Percentiles rank a stretch among this genome's conserved stretches.
Conservation (phyloP, 176 grass and related monocot genomes). For the Avena sativa region DNA sequence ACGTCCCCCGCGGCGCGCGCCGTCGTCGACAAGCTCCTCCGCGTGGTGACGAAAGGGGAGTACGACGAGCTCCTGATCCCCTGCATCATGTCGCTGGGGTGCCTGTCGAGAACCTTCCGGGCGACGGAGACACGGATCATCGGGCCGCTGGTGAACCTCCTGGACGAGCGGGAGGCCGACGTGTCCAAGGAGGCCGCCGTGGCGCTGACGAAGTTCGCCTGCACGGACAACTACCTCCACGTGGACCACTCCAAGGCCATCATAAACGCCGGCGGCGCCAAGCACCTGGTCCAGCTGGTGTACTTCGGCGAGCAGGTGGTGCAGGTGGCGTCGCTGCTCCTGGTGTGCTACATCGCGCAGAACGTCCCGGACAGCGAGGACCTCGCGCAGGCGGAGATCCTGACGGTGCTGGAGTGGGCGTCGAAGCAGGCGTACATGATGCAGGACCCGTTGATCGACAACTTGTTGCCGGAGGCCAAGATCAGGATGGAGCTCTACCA, state of each 20-base stretch:
- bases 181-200: conserved; percentile 58
- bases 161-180: conserved; percentile 72
- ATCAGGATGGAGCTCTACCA: conserved; percentile 92
- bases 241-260: conserved; percentile 86
- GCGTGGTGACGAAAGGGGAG: conserved; percentile 75
- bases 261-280: conserved; percentile 70
- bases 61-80: conserved; percentile 82
- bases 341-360: conserved; percentile 77
- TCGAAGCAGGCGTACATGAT: conserved; percentile 69
- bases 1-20: conserved; percentile 73
- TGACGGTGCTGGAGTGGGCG: conserved; percentile 85
- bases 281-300: conserved; percentile 89
- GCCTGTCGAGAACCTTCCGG: conserved; percentile 85
- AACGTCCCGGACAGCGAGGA: conserved; percentile 88
- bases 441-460: conserved; percentile 67
- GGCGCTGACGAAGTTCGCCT: conserved; percentile 78
- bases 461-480: conserved; percentile 80
- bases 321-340: conserved; percentile 64
- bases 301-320: conserved; percentile 79
- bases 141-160: conserved; percentile 70
- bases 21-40: conserved; percentile 86
- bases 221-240: conserved; percentile 83
- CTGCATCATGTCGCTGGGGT: conserved; percentile 74
- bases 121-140: conserved; percentile 88
- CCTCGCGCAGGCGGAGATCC: conserved; percentile 74